A percentile compares a stretch with the other conserved stretches of the same genome.
Evolutionary conservation across 495 filamentous ascomycete genomes (phyloP).

Genomic region (Symbiotaphrina buchneri): DNA sequence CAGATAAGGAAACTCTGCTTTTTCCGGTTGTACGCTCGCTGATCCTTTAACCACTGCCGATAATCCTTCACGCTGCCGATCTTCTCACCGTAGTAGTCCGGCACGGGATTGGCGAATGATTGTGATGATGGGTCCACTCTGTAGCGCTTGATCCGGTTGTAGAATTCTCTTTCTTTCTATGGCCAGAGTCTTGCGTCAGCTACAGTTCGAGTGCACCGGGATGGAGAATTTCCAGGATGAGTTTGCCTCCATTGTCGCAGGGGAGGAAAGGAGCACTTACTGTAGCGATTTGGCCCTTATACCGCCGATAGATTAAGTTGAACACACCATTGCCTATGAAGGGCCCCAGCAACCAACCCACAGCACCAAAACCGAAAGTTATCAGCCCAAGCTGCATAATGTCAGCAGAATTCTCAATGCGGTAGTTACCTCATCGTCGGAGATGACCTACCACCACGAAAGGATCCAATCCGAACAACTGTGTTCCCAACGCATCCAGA

Average conservation of each 20-base stretch:
- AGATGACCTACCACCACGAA: no score
- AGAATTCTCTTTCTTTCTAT: slow-evolving; percentile 86
- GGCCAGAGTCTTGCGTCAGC: no score
- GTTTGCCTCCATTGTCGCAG: slow-evolving; percentile 2
- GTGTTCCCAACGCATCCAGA: slow-evolving; percentile 40
- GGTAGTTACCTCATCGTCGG: no score
- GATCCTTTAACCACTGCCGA: slow-evolving; percentile 88
- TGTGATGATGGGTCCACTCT: slow-evolving; percentile 66
- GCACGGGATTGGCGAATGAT: slow-evolving; percentile 47
- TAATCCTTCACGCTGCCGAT: slow-evolving; percentile 83
- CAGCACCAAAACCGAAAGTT: slow-evolving; percentile 43
- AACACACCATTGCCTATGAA: slow-evolving; percentile 57
- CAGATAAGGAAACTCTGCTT: slow-evolving; percentile 37
- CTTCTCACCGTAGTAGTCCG: slow-evolving; percentile 76
- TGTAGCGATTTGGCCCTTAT: slow-evolving; percentile 36
- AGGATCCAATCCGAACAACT: slow-evolving; percentile 63
- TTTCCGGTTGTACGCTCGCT: slow-evolving; percentile 91
- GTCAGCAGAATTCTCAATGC: no score
- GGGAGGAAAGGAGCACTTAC: slow-evolving; percentile 13
- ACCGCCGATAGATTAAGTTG: slow-evolving; percentile 26
- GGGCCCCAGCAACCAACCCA: slow-evolving; percentile 74
- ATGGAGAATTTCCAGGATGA: slow-evolving; percentile 4
- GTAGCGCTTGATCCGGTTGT: slow-evolving; percentile 63
- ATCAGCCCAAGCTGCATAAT: slow-evolving; percentile 61
- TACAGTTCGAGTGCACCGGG: neutral